Evolutionary conservation across 2,329 filamentous ascomycete genomes (phyloP), one percentile per base, ranked within the genome.

Genomic region (Ophiosphaerella herpotricha): DNA sequence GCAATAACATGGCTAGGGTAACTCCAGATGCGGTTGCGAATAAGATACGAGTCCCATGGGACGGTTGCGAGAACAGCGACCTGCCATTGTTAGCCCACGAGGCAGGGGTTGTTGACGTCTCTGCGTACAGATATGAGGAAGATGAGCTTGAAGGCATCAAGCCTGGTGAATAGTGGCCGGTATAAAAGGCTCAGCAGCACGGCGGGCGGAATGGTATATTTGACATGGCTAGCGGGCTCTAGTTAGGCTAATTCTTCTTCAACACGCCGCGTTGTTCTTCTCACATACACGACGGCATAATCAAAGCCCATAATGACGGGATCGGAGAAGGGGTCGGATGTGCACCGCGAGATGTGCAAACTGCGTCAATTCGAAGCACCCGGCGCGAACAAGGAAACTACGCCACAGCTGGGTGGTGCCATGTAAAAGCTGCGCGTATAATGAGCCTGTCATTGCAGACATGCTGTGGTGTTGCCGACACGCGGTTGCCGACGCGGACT

Each of bases 21-120:
- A 8, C 83, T 85, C 88, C 88, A 91, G 64, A 91, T 81, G 38
- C 78, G 75, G 46, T 78, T 82, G 57, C 80, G 81, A 60, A 91
- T 88, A 35, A 91, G 79, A 69, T 89, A 89, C 7, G 86, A 88
- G 63, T 91, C 88, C 88, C 88, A 91, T 29, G 88, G 88, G 23
- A 87, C 84, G 0, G 88, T 90, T 4, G 87, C 82, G 23, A 79
- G 62, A 40, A 91, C 84, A 16, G 87, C 86, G 56, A 89, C 78
- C 75, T 80, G 51, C 33, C 7, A 18, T 14, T 46, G 62, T 73
- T 53, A 74, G 67, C 37, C 37, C 40, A 41, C 13, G 21, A 29
- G n/a, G 18, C 16, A 26, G 26, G 12, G 34, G 24, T 34, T 37
- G 18, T 13, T 46, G 61, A 44, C 23, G 21, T 16, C 9, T 38